phyloP scores from a whole-genome alignment of 2,329 filamentous ascomycete species.

The Colletotrichum scovillei region DNA sequence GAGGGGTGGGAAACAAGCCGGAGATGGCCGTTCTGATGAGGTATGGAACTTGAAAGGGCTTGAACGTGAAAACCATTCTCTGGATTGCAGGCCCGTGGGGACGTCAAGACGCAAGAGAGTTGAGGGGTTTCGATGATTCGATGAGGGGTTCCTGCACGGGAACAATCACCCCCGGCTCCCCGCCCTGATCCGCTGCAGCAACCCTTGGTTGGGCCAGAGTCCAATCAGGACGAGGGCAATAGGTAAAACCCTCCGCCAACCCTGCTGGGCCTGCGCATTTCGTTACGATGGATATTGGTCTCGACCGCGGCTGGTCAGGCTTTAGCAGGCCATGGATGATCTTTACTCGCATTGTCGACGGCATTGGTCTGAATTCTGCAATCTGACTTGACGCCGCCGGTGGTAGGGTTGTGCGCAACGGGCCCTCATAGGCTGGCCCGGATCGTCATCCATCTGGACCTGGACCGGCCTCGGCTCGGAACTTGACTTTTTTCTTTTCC shows the following conservation, averaged over 20 bases:
- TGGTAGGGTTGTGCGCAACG: not conserved
- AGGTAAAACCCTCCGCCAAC: conserved; percentile 7
- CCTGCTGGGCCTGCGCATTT: not conserved
- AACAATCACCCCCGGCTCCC: conserved; percentile 15
- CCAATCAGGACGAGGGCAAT: conserved; percentile 13
- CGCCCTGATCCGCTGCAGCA: conserved; percentile 26
- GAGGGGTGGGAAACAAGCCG: conserved; percentile 26
- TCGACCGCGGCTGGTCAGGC: not conserved
- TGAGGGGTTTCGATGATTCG: conserved; percentile 16
- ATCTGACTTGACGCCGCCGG: not conserved
- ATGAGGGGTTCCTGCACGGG: conserved; percentile 30
- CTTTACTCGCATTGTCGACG: conserved; percentile 2
- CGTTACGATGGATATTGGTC: not conserved
- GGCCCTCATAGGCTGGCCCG: not conserved
- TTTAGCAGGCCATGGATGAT: not conserved
- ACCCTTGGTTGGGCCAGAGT: not conserved
- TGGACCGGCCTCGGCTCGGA: conserved; percentile 16
- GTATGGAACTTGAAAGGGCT: not conserved
- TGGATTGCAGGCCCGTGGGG: not conserved
- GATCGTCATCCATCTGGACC: conserved; percentile 4
- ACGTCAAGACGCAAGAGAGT: not conserved
- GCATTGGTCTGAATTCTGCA: conserved; percentile 1
- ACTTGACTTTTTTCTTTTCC: not conserved
- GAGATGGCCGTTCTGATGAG: conserved; percentile 1
- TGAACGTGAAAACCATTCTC: not conserved